Percentiles rank a stretch among this genome's conserved stretches.
phyloP scores from a whole-genome alignment of 495 filamentous ascomycete genomes.

The Acidiella bohemica region DNA sequence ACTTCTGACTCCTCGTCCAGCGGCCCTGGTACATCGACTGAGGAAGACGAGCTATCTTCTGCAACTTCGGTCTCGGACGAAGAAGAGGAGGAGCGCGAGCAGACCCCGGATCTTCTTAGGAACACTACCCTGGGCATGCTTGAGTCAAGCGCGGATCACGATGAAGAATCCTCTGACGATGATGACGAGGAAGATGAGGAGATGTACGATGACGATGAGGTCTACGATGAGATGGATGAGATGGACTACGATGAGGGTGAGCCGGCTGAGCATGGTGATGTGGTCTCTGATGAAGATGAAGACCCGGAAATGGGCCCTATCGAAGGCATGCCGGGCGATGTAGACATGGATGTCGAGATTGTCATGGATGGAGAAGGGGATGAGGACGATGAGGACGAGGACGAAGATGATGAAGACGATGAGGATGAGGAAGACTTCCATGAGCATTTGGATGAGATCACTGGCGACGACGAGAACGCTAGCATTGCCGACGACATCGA shows the following conservation, averaged over 20 bases:
- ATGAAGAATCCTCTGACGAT: slow-evolving; percentile 54
- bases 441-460: slow-evolving; percentile 32
- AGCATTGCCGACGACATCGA: slow-evolving; percentile 43
- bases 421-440: slow-evolving; percentile 38
- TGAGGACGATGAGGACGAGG: slow-evolving; percentile 41
- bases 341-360: slow-evolving; percentile 20
- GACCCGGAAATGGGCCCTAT: slow-evolving; percentile 72
- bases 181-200: slow-evolving; percentile 58
- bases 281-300: slow-evolving; percentile 80
- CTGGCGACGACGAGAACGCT: slow-evolving; percentile 51
- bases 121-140: slow-evolving; percentile 94
- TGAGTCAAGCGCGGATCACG: slow-evolving; percentile 53
- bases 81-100: slow-evolving; percentile 65
- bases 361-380: slow-evolving; percentile 29
- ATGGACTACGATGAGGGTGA: slow-evolving; percentile 73
- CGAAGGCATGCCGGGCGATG: slow-evolving; percentile 69
- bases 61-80: slow-evolving; percentile 80
- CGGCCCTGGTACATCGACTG: slow-evolving; percentile 46
- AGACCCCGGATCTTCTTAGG: slow-evolving; percentile 92
- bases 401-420: slow-evolving; percentile 47
- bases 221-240: slow-evolving; percentile 52
- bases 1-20: slow-evolving; percentile 52
- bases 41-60: slow-evolving; percentile 81
- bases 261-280: slow-evolving; percentile 65
- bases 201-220: slow-evolving; percentile 43